These are phyloP conservation scores for Paraconiothyrium sp. DNA, from an alignment of 2,329 filamentous ascomycete genomes.

Conservation along the genomic window DNA sequence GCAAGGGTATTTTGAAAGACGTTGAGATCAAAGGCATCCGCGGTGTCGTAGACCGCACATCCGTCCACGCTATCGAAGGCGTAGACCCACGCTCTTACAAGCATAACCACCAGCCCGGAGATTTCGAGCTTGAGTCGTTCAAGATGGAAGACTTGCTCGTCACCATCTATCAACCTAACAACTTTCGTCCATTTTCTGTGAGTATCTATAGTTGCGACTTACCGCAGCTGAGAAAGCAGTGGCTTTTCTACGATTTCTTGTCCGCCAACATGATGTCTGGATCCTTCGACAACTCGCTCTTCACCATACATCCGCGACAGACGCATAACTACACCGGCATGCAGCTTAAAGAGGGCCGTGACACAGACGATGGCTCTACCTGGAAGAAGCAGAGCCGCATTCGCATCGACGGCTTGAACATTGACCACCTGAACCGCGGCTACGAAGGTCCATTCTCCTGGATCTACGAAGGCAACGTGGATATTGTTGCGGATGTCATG, in stretches of 20 bases:
- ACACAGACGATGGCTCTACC: constrained; percentile 70
- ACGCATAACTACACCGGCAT: constrained; percentile 80
- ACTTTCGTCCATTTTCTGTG: constrained; percentile 92
- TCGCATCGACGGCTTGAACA: constrained; percentile 90
- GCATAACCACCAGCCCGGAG: constrained; percentile 86
- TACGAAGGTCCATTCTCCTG: constrained; percentile 95
- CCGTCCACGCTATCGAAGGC: constrained; percentile 75
- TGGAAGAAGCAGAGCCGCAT: constrained; percentile 98
- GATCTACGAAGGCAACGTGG: constrained; percentile 97
- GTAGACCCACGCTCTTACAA: constrained; percentile 87
- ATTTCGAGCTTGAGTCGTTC: constrained; percentile 97
- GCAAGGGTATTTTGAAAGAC: constrained; percentile 88
- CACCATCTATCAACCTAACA: constrained; percentile 87
- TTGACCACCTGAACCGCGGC: constrained; percentile 93
- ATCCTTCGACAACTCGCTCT: constrained; percentile 92
- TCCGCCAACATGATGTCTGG: constrained; percentile 96
- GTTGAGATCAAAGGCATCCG: constrained; percentile 94
- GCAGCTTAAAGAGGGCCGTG: constrained; percentile 64
- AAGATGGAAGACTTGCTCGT: constrained; percentile 93
- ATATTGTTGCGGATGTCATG: constrained; percentile 95
- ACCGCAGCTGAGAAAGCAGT: constrained; percentile 91
- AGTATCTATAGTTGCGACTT: constrained; percentile 97
- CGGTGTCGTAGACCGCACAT: constrained; percentile 90
- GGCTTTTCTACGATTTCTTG: constrained; percentile 97
- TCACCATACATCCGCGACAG: constrained; percentile 95